These are phyloP conservation scores for Misopates orontium DNA, from an alignment of 257 asterid genomes.

Conservation along the genomic window DNA sequence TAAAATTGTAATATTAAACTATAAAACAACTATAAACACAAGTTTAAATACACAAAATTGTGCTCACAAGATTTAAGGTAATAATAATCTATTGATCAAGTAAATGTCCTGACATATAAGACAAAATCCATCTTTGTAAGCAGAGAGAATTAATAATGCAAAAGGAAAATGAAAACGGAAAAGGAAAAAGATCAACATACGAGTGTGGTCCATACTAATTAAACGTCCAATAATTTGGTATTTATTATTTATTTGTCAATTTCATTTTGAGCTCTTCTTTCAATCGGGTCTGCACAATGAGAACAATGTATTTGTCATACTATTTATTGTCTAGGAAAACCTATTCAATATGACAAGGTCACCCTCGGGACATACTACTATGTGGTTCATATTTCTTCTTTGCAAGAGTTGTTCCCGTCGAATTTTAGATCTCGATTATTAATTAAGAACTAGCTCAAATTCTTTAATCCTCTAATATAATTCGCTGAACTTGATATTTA, in stretches of 20 bases:
- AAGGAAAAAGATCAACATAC: conserved; percentile 31
- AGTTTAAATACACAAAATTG: too few relatives aligned
- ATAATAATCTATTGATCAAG: too few relatives aligned
- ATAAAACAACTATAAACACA: too few relatives aligned
- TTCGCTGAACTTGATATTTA: too few relatives aligned
- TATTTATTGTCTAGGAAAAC: conserved; percentile 10
- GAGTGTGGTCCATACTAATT: conserved; percentile 36
- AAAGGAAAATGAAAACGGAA: background rate
- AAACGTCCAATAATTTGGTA: conserved; percentile 14
- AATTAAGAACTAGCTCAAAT: too few relatives aligned
- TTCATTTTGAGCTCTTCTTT: background rate
- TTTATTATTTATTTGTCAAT: background rate
- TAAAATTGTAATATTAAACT: too few relatives aligned
- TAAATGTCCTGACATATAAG: background rate
- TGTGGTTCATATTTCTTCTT: too few relatives aligned
- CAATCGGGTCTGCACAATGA: background rate
- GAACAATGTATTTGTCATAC: conserved; percentile 17
- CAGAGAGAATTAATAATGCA: background rate
- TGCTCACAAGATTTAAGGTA: too few relatives aligned
- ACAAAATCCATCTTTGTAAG: background rate
- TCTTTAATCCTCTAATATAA: too few relatives aligned
- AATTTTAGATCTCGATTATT: too few relatives aligned
- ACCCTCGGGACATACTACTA: too few relatives aligned
- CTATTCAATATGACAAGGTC: background rate
- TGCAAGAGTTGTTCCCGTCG: too few relatives aligned